A percentile compares a stretch with the other conserved stretches of the same genome.
Evolutionary conservation across 306 rosid genomes (phyloP).

Genomic region (Dryas drummondii): DNA sequence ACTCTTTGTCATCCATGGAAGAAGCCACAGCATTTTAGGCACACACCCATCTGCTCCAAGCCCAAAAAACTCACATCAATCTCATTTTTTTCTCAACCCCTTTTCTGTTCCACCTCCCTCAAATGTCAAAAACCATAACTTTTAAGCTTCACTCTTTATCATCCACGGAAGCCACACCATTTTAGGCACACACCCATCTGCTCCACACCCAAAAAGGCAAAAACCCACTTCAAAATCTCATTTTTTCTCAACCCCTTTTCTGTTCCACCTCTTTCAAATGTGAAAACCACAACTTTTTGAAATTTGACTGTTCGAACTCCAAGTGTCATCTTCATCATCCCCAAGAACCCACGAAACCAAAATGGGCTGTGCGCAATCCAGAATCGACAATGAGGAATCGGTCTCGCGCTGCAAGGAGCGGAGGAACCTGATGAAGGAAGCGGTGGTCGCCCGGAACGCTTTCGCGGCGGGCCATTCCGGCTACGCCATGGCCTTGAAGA

Average conservation of each 20-base stretch:
- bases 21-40: no score
- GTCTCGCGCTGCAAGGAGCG: slow-evolving; percentile 80
- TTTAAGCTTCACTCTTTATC: not conserved
- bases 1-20: no score
- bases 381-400: slow-evolving; percentile 83
- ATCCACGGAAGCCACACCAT: not conserved
- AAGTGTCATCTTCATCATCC: not conserved
- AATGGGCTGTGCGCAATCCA: slow-evolving; percentile 91
- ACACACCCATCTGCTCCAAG: no score
- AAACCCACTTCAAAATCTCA: not conserved
- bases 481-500: slow-evolving; percentile 60
- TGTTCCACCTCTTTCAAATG: not conserved
- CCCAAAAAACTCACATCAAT: no score
- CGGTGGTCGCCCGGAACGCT: slow-evolving; percentile 74
- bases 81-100: no score
- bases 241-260: not conserved
- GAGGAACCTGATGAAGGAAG: slow-evolving; percentile 59
- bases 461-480: slow-evolving; percentile 86
- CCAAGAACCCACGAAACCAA: not conserved
- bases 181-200: slow-evolving; percentile 7
- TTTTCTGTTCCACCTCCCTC: not conserved
- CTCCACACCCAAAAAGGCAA: not conserved
- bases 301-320: not conserved
- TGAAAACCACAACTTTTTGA: not conserved
- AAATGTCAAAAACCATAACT: not conserved